Conservation (phyloP, 73 alveolate species). For the Symbiodinium pilosum region DNA sequence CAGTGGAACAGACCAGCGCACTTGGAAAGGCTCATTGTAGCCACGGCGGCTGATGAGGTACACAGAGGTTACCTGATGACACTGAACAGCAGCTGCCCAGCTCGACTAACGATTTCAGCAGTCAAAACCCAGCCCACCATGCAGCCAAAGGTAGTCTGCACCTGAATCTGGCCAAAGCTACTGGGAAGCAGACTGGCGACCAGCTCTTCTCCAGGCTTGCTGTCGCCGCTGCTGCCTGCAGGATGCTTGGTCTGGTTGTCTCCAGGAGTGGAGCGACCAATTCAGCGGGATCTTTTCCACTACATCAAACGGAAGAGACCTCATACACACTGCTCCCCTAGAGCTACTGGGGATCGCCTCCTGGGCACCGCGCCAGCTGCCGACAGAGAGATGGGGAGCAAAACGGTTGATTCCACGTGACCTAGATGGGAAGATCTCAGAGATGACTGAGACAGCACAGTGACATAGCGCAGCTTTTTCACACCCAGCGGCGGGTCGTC, state of each 20-base stretch:
- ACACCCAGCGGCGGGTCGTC: background rate
- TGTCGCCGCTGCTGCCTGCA: background rate
- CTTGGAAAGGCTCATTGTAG: background rate
- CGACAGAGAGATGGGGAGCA: background rate
- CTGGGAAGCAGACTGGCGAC: background rate
- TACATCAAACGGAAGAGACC: too few relatives aligned
- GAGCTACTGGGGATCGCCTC: too few relatives aligned
- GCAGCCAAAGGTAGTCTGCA: too few relatives aligned
- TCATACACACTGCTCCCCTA: too few relatives aligned
- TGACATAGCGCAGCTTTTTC: background rate
- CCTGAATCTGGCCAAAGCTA: background rate
- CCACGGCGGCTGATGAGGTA: background rate
- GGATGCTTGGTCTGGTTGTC: too few relatives aligned
- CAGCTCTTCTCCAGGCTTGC: background rate
- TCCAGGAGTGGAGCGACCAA: too few relatives aligned
- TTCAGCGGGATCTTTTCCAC: too few relatives aligned
- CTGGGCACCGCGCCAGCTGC: background rate
- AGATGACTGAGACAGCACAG: background rate
- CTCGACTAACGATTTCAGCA: background rate
- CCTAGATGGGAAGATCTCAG: background rate
- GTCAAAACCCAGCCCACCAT: background rate
- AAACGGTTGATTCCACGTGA: background rate
- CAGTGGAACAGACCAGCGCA: background rate
- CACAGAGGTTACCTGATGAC: background rate
- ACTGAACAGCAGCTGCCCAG: background rate